These are phyloP conservation scores for Stygiomarasmius scandens DNA, from an alignment of 1,284 basidiomycete genomes.

Conservation along the genomic window DNA sequence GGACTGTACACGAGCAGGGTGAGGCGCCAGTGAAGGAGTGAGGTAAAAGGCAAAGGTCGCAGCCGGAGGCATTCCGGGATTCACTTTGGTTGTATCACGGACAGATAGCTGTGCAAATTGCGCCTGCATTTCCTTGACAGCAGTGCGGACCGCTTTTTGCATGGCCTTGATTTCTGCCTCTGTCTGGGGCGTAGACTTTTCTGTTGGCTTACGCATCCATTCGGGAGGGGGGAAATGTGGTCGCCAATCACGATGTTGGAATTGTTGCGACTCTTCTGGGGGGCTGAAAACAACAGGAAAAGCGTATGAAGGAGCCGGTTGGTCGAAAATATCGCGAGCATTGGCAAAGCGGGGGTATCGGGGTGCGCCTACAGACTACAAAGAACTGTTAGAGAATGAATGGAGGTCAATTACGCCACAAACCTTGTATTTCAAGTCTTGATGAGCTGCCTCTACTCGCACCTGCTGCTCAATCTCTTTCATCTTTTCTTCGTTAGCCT, in stretches of 20 bases:
- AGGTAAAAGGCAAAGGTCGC: not conserved
- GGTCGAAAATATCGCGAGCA: conserved; percentile 1
- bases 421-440: conserved; percentile 3
- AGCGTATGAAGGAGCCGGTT: not conserved
- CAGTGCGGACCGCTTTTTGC: not conserved
- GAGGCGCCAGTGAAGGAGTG: too few relatives aligned
- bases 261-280: not conserved
- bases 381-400: not conserved
- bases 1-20: too few relatives aligned
- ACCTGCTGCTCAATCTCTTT: not conserved
- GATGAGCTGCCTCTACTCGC: not conserved
- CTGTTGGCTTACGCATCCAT: not conserved
- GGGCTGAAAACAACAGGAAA: not conserved
- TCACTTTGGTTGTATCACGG: not conserved
- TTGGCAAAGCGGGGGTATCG: not conserved
- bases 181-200: not conserved
- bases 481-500: not conserved
- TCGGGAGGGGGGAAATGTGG: conserved; percentile 2
- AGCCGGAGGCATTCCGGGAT: not conserved
- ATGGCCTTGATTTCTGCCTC: not conserved
- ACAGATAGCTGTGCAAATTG: not conserved
- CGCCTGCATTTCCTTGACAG: not conserved
- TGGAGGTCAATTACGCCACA: not conserved
- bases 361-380: conserved; percentile 7
- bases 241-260: not conserved